Percentiles rank a stretch among this genome's conserved stretches.
phyloP scores from a whole-genome alignment of 78 protist genomes.

The Dictyostelium intermedium region DNA sequence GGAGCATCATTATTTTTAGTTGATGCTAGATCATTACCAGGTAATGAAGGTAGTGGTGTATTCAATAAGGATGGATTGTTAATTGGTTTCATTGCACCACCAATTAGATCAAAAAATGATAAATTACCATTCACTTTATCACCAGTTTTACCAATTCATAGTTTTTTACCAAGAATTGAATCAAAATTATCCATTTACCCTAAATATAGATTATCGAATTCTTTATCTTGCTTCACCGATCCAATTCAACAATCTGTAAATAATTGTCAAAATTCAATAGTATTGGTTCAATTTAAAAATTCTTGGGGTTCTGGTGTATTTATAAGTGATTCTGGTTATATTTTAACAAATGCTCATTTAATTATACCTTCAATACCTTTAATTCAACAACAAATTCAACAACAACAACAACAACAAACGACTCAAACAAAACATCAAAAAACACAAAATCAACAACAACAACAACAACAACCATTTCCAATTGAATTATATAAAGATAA shows the following conservation, averaged over 20 bases:
- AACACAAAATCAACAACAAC: background rate
- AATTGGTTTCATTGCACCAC: constrained; percentile 40
- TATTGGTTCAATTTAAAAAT: constrained; percentile 59
- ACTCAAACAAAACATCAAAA: background rate
- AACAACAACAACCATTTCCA: background rate
- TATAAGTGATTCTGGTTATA: constrained; percentile 35
- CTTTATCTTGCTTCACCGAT: background rate
- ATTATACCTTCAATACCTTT: constrained; percentile 48
- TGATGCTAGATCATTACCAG: constrained; percentile 75
- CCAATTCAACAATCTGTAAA: background rate
- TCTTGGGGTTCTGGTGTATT: constrained; percentile 77
- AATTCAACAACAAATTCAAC: background rate
- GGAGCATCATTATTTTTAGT: constrained; percentile 21
- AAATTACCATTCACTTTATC: constrained; percentile 62
- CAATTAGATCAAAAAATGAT: constrained; percentile 63
- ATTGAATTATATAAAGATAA: constrained; percentile 7
- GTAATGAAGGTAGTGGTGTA: constrained; percentile 70
- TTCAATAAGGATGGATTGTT: constrained; percentile 1
- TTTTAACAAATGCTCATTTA: constrained; percentile 70
- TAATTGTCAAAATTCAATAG: constrained; percentile 12
- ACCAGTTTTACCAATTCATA: constrained; percentile 33
- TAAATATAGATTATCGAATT: background rate
- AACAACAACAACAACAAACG: background rate
- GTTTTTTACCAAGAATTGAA: background rate
- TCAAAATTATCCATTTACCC: background rate